A percentile compares a stretch with the other conserved stretches of the same genome.
Evolutionary conservation across 805 yeast species (phyloP).

Genomic region (Zygosaccharomyces siamensis): DNA sequence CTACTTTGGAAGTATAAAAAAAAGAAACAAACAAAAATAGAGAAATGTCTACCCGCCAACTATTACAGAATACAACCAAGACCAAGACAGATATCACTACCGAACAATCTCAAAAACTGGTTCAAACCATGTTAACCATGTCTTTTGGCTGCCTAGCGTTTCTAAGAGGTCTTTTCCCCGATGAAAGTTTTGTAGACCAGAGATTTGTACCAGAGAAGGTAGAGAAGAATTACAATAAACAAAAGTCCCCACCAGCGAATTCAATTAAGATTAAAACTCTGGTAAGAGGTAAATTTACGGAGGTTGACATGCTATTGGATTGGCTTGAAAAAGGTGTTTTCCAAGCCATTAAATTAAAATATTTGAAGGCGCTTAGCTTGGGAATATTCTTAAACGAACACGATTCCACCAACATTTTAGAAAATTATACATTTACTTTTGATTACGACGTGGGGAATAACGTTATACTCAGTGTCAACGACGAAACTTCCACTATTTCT

Average conservation of each 20-base stretch:
- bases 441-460: slow-evolving; percentile 37
- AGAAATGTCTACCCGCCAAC: slow-evolving; percentile 13
- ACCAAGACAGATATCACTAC: slow-evolving; percentile 28
- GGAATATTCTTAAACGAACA: slow-evolving; percentile 42
- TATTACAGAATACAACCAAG: slow-evolving; percentile 12
- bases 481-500: slow-evolving; percentile 19
- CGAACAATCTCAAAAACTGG: slow-evolving; percentile 43
- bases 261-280: slow-evolving; percentile 47
- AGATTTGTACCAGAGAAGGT: slow-evolving; percentile 39
- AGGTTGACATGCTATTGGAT: slow-evolving; percentile 46
- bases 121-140: slow-evolving; percentile 47
- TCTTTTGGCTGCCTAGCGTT: slow-evolving; percentile 55
- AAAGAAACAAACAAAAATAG: not conserved
- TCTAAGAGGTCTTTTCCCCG: slow-evolving; percentile 53
- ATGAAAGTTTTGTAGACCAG: slow-evolving; percentile 48
- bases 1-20: not conserved
- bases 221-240: slow-evolving; percentile 28
- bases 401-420: slow-evolving; percentile 42
- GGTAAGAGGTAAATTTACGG: slow-evolving; percentile 41
- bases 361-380: slow-evolving; percentile 43
- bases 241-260: slow-evolving; percentile 20
- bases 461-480: slow-evolving; percentile 24
- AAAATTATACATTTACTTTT: slow-evolving; percentile 48
- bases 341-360: slow-evolving; percentile 41
- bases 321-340: slow-evolving; percentile 52